Conservation (phyloP, 192 early-diverging fungal genomes). For the Backusella sp. region DNA sequence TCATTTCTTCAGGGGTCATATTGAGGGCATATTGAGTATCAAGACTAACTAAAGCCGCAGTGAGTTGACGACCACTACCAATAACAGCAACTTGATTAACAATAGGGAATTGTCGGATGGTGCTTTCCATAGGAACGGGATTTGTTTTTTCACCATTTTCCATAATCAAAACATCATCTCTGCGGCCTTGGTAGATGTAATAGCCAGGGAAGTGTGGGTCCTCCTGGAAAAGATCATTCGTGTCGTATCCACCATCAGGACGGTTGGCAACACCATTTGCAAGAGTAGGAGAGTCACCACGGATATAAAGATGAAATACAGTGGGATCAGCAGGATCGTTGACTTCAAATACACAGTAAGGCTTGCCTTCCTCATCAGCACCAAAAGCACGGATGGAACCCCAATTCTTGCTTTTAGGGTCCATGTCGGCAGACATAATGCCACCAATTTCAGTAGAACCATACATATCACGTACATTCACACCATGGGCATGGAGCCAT, state of each 20-base stretch:
- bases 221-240: conserved; percentile 24
- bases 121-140: conserved; percentile 29
- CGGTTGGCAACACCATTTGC: conserved; percentile 17
- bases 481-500: background rate
- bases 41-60: conserved; percentile 11
- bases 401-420: background rate
- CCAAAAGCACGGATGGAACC: background rate
- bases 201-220: conserved; percentile 10
- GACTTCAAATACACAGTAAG: conserved; percentile 8
- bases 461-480: background rate
- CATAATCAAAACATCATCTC: conserved; percentile 19
- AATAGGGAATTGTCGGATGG: conserved; percentile 7
- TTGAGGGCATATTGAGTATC: background rate
- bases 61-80: conserved; percentile 16
- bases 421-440: background rate
- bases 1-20: conserved; percentile 15
- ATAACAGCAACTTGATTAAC: conserved; percentile 22
- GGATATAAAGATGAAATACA: conserved; percentile 11
- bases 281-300: conserved; percentile 2
- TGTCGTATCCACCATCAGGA: conserved; percentile 24
- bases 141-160: conserved; percentile 40
- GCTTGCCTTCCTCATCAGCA: background rate
- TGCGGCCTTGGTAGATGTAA: conserved; percentile 20
- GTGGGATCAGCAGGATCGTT: background rate
- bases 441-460: conserved; percentile 9